Conservation (phyloP, 148 eudicot genomes). For the Diospyros lotus region DNA sequence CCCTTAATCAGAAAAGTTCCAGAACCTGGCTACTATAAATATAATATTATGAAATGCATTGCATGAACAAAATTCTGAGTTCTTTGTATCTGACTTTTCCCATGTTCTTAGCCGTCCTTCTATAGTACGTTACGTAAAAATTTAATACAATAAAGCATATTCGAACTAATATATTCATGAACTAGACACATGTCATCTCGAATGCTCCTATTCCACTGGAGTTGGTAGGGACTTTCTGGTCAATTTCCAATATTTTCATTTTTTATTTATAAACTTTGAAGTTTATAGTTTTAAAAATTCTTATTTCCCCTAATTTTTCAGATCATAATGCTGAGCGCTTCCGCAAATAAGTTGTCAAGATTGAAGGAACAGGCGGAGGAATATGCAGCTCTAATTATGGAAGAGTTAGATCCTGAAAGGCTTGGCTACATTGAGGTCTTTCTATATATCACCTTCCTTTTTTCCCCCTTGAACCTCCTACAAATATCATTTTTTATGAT, state of each 20-base stretch:
- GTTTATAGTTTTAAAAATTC: too few relatives aligned
- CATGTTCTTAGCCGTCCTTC: neutral
- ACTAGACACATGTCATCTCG: neutral
- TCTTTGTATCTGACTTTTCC: constrained; percentile 26
- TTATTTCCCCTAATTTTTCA: constrained; percentile 13
- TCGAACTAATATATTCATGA: neutral
- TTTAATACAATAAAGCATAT: too few relatives aligned
- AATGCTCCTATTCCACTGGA: constrained; percentile 4
- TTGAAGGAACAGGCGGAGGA: constrained; percentile 90
- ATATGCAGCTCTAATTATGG: constrained; percentile 97
- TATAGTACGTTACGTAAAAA: too few relatives aligned
- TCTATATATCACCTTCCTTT: neutral
- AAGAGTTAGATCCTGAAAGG: constrained; percentile 86
- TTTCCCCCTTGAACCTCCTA: too few relatives aligned
- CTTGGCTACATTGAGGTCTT: constrained; percentile 96
- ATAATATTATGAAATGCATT: neutral
- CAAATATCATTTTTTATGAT: too few relatives aligned
- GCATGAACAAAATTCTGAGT: neutral
- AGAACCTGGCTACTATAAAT: constrained; percentile 32
- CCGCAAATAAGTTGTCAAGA: constrained; percentile 80
- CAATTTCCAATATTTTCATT: neutral
- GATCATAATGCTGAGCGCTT: constrained; percentile 94
- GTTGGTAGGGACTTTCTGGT: constrained; percentile 26
- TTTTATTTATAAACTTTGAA: neutral
- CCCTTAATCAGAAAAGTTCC: constrained; percentile 15